Evolutionary conservation across 306 rosid species (phyloP), one percentile per base, ranked within the genome.

Genomic region (Sicyos edulis): DNA sequence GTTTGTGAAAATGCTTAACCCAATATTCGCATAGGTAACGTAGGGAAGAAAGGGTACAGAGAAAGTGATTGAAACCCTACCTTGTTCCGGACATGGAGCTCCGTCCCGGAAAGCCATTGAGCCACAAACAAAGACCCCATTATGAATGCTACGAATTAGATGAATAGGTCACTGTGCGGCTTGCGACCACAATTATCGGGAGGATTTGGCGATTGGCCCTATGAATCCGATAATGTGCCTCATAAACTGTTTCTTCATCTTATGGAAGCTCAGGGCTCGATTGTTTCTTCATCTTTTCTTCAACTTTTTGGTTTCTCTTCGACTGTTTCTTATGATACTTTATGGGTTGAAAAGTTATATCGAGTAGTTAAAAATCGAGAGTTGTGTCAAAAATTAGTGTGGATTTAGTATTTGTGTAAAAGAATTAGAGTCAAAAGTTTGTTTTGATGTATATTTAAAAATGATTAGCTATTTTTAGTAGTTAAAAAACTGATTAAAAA

Each of bases 101-200:
- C 89, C 88, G 77, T 71, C 88, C 96, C 88, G 71, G 81, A 80
- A 55, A 53, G 77, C 92, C 96, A 90, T 90, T 90, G 98, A 92
- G 96, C 96, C 98, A 87, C 95, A 92, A 72, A 85, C 80, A 82
- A 72, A 74, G 83, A 70, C 81, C 44, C 66, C 76, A 73, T 45
- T 73, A 67, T 47, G 20, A 13, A 67, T 21, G 54, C 26, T 62
- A 62, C 71, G 47, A 65, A 49, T 66, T 22, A 72, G 22, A 55
- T 65, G 10, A 53, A 76, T 86, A 87, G 96, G 96, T 82, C 82
- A 85, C 83, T 84, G 84, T 87, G 82, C 78, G 77, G 73, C 7
- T 44, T 21, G 56, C 72, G 26, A 51, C 21, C 40, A 67, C 55
- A 67, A 67, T 67, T 19, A 67, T 67, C 20, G 72, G 21, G 74